Evolutionary conservation across 345 rosid species (phyloP), one percentile per base, ranked within the genome.

Genomic region (Limnanthes douglasii): DNA sequence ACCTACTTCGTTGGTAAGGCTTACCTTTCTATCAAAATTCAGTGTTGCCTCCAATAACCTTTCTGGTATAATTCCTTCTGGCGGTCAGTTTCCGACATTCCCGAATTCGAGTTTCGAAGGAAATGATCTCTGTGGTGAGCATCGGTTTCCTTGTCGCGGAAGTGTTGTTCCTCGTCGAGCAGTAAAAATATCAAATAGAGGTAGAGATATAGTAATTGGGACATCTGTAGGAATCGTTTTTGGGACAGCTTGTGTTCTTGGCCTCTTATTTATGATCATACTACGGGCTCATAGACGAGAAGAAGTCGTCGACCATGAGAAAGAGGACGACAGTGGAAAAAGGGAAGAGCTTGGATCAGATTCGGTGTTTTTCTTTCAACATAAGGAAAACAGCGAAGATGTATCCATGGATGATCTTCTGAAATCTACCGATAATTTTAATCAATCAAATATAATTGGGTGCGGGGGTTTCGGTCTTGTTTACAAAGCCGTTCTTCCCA

Each of bases 401-500:
- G 70, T 86, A 34, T 63, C 71, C 8, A 48, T 67, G 18, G 78
- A 70, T 22, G 95, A 84, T 49, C 70, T 84, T 46, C 9, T 64
- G 49, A 59, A 53, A 41, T 75, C 95, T 5, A 79, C 95, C 18
- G 49, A 71, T 57, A 55, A 72, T 48, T 84, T 84, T 18, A 76
- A 84, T 20, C 85, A 79, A 54, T 69, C 72, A 20, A 79, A 79
- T 56, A 84, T 84, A 34, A 61, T 84, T 2, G 95, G 95, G 8
- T 84, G 95, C 21, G 88, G 95, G 2, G 95, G 95, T 25, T 84
- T 84, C 18, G 95, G 95, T 40, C 57, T 84, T 46, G 95, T 84
- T 42, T 84, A 79, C 58, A 79, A 45, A 54, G 93, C 88, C 21
- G 54, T 46, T 15, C 71, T 84, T 21, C 79, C 78, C 0, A 81